A percentile compares a stretch with the other conserved stretches of the same genome.
Conservation (phyloP, 2,329 filamentous ascomycete species). For the Fusarium multiceps region DNA sequence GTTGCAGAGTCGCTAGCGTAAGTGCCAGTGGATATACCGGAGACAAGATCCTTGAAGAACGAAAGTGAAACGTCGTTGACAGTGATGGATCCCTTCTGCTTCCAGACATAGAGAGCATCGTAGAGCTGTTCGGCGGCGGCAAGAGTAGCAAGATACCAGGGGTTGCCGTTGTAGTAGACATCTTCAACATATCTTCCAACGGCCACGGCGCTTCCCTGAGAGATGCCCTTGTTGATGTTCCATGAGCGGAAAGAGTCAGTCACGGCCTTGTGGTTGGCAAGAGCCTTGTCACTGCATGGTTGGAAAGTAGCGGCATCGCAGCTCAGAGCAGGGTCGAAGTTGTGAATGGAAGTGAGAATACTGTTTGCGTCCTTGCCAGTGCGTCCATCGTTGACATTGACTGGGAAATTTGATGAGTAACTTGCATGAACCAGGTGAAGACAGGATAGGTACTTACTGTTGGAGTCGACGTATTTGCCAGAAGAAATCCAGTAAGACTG, state of each 20-base stretch:
- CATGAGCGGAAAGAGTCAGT: conserved; percentile 83
- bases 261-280: conserved; percentile 81
- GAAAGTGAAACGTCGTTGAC: conserved; percentile 72
- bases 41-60: conserved; percentile 77
- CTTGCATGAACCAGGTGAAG: too few relatives aligned
- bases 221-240: conserved; percentile 73
- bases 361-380: conserved; percentile 79
- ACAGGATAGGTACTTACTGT: conserved; percentile 58
- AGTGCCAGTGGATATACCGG: conserved; percentile 69
- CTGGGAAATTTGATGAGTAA: conserved; percentile 37
- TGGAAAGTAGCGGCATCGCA: conserved; percentile 81
- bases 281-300: conserved; percentile 75
- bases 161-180: conserved; percentile 80
- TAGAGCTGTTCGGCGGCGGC: conserved; percentile 85
- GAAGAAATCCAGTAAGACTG: conserved; percentile 77
- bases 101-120: conserved; percentile 79
- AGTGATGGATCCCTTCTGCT: conserved; percentile 69
- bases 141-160: conserved; percentile 82
- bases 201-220: conserved; percentile 68
- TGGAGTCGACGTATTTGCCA: conserved; percentile 73
- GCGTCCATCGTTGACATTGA: conserved; percentile 70
- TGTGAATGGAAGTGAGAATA: conserved; percentile 73
- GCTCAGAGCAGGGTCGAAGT: conserved; percentile 73
- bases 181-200: conserved; percentile 79
- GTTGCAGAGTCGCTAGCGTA: conserved; percentile 62